Base-by-base conservation (phyloP, 805 yeast genomes). In the Lipomyces spencermartinsiae region DNA sequence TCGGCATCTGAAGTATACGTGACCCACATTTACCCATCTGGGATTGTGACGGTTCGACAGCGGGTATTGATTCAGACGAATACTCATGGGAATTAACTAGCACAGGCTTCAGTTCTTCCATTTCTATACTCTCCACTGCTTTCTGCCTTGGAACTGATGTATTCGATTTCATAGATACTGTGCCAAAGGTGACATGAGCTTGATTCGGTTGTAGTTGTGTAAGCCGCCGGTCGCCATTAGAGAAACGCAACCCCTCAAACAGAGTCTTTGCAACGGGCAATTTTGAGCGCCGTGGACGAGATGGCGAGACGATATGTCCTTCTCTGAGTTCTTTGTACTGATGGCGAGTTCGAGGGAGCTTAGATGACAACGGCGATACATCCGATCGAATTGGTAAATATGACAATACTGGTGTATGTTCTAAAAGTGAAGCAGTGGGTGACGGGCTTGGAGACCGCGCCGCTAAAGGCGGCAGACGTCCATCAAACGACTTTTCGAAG, bases 401-500 rank as follows among this genome's bases (percentile, higher is more conserved):
- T n/a, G 49, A 16, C 19, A 43, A 6, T 43, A 16, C n/a, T 43
- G 8, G 49, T 43, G 49, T 7, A n/a, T n/a, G 19, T 7, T 9
- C 25, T 43, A 43, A 43, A 7, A 43, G 22, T 7, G 49, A n/a
- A 43, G 49, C 49, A 16, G 49, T 43, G 8, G 56, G 34, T 25
- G 34, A 25, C 16, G 56, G 56, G 4, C 56, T 53, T 14, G 57
- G 37, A 29, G 60, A 25, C 8, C 57, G 60, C 16, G 60, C 33
- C 25, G 25, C 57, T 22, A 57, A 16, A 1, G 34, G 16, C 25
- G 9, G 60, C 10, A 57, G 60, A 31, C n/a, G 29, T 29, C 31
- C 60, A 35, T 57, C 60, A 4, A 57, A 34, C 57, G 60, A 57
- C 14, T 19, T 16, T 57, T 57, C 60, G 43, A 57, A 22, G 12